Evolutionary conservation across 2,329 filamentous ascomycete species (phyloP).

Genomic region (Venturia pyrina): DNA sequence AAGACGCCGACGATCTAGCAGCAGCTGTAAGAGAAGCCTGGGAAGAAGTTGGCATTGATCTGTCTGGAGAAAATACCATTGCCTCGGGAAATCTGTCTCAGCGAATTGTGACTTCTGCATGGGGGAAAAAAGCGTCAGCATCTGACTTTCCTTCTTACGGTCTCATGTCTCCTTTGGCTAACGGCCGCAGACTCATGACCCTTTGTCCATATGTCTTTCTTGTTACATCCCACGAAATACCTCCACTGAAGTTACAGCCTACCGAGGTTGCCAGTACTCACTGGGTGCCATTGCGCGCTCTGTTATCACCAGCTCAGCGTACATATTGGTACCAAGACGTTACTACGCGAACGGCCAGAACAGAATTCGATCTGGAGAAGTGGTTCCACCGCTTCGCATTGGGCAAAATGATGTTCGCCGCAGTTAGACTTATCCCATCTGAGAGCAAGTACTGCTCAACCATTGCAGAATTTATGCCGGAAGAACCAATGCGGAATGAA

Average conservation of each 20-base stretch:
- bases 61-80: constrained; percentile 37
- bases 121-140: constrained; percentile 52
- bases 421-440: constrained; percentile 51
- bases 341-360: constrained; percentile 49
- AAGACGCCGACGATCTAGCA: constrained; percentile 51
- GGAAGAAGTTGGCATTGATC: constrained; percentile 57
- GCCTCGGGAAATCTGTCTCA: constrained; percentile 54
- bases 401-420: constrained; percentile 59
- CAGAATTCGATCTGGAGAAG: constrained; percentile 44
- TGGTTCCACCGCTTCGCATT: constrained; percentile 47
- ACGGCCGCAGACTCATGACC: constrained; percentile 49
- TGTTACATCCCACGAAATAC: constrained; percentile 42
- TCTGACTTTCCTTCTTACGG: background rate
- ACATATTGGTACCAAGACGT: constrained; percentile 52
- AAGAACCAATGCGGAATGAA: constrained; percentile 13
- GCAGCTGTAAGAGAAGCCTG: constrained; percentile 54
- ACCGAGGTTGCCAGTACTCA: constrained; percentile 59
- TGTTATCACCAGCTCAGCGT: constrained; percentile 50
- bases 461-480: constrained; percentile 39
- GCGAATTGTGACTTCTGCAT: constrained; percentile 54
- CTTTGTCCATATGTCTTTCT: constrained; percentile 60
- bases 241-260: constrained; percentile 52
- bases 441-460: constrained; percentile 43
- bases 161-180: constrained; percentile 13
- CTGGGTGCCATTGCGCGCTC: constrained; percentile 55